Base-by-base conservation (phyloP, 2,329 filamentous ascomycete species). In the Neoscytalidium dimidiatum region DNA sequence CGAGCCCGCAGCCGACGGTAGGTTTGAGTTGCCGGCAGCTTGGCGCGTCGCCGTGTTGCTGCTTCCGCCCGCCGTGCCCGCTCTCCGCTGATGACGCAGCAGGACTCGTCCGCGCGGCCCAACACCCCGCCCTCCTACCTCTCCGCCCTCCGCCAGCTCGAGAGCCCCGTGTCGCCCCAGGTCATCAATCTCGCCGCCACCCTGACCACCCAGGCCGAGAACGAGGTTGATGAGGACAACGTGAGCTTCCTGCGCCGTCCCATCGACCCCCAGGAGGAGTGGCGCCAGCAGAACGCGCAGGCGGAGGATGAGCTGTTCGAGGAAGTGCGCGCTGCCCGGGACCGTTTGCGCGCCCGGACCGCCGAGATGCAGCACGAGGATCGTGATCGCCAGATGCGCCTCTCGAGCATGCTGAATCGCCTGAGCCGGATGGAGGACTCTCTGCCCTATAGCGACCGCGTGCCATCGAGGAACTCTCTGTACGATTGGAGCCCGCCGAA, bases 401-500 rank as follows among this genome's bases (percentile, higher is more conserved):
- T 82, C 69, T 78, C 80, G 66, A 71, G 78, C 49, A 78, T 81
- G n/a, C 80, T 85, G 68, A 78, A 76, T 21, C 72, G 79, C 35
- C 77, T 79, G 68, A 79, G 77, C 57, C 76, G 81, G 62, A 75
- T 83, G 35, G 77, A 82, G 66, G 74, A 77, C 56, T 73, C 79
- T 44, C 69, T 74, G 43, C 81, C 83, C 48, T 88, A 88, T 69
- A 82, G 85, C 66, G 81, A 84, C 68, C 82, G 82, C 57, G 78
- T 83, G 8, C 83, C 85, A 19, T 81, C 80, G 69, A 75, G 81
- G 67, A 84, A 86, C 69, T 82, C 78, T 62, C 75, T 88, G 48
- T 88, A 88, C 74, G 85, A 87, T 72, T 88, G 86, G 86, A 84
- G 85, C 35, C 85, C 85, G 9, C 79, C 79, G 8, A 72, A 70